phyloP scores from a whole-genome alignment of 371 early-diverging fungal species.

The Batkoa obscura region DNA sequence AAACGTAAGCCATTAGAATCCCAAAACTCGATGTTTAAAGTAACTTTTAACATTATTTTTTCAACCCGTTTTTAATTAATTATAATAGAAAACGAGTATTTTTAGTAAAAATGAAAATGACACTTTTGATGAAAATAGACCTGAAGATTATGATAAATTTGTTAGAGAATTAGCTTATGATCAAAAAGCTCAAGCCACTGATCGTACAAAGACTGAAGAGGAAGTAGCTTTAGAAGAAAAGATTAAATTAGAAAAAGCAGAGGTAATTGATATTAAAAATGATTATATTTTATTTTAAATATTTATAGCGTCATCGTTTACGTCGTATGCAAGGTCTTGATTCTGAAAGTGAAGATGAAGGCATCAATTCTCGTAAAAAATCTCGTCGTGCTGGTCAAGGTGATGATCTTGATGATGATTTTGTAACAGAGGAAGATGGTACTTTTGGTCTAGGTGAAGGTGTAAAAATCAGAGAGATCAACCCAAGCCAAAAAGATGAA shows the following conservation, averaged over 20 bases:
- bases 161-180: constrained; percentile 66
- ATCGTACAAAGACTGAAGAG: constrained; percentile 85
- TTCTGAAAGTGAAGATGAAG: constrained; percentile 44
- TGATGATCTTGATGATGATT: constrained; percentile 72
- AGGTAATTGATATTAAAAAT: constrained; percentile 15
- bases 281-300: neutral
- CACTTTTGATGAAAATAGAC: constrained; percentile 13
- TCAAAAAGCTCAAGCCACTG: constrained; percentile 66
- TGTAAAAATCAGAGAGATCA: constrained; percentile 14
- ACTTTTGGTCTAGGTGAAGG: constrained; percentile 18
- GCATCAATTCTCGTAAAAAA: constrained; percentile 15
- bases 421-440: constrained; percentile 21
- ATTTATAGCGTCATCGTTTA: constrained; percentile 32
- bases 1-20: constrained; percentile 20
- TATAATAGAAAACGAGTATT: constrained; percentile 10
- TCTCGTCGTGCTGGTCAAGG: constrained; percentile 25
- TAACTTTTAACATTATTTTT: neutral
- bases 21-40: constrained; percentile 16
- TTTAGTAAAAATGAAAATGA: constrained; percentile 10
- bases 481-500: constrained; percentile 13
- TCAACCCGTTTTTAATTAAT: neutral
- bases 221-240: constrained; percentile 74
- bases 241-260: constrained; percentile 63
- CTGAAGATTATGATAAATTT: constrained; percentile 48
- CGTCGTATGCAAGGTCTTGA: constrained; percentile 73